Conservation (phyloP, 805 yeast genomes). For the Wickerhamomyces alni region DNA sequence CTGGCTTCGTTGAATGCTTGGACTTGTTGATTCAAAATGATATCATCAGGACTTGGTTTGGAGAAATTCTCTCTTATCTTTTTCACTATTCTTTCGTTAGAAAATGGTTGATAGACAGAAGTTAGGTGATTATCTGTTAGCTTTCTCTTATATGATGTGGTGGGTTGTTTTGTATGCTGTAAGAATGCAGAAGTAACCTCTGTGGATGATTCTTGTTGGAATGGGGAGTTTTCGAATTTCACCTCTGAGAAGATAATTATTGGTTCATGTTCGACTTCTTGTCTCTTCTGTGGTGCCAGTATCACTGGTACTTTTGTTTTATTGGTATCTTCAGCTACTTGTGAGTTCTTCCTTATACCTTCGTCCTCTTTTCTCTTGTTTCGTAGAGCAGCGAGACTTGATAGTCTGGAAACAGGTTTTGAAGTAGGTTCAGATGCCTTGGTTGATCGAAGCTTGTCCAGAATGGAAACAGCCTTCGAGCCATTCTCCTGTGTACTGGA, state of each 20-base stretch:
- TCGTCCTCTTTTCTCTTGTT: background rate
- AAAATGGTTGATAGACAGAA: conserved; percentile 29
- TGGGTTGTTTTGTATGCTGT: background rate
- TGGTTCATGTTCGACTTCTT: no score
- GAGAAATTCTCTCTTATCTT: conserved; percentile 45
- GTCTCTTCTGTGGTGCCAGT: no score
- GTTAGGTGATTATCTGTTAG: conserved; percentile 22
- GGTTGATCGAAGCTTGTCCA: conserved; percentile 13
- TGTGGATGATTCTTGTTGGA: background rate
- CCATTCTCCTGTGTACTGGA: background rate
- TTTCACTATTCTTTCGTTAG: conserved; percentile 32
- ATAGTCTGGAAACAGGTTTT: background rate
- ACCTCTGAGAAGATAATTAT: background rate
- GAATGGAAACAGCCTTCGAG: conserved; percentile 10
- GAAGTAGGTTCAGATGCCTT: background rate
- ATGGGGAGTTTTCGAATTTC: conserved; percentile 3
- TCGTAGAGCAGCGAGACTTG: conserved; percentile 1
- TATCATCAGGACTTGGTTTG: conserved; percentile 82
- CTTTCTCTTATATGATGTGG: conserved; percentile 15
- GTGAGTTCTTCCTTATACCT: background rate
- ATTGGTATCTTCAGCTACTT: no score
- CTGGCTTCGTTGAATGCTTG: conserved; percentile 33
- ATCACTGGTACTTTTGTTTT: background rate
- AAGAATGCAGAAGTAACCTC: background rate
- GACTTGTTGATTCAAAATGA: conserved; percentile 52